Conservation (phyloP, 768 basidiomycete genomes). For the Russula griseocarnosa region DNA sequence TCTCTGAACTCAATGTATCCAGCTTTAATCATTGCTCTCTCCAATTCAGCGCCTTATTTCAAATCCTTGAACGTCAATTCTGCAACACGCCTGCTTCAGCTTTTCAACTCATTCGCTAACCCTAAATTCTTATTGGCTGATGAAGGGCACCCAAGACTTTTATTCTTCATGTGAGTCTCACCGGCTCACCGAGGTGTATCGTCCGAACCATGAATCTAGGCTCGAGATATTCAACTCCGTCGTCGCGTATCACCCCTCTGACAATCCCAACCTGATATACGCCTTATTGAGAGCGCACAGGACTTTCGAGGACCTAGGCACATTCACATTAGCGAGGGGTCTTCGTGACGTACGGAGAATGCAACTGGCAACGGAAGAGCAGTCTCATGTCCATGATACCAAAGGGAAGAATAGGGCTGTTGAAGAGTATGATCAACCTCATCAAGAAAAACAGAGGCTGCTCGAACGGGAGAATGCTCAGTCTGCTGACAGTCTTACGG, state of each 20-base stretch:
- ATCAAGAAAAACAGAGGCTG: slow-evolving; percentile 65
- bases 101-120: slow-evolving; percentile 88
- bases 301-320: slow-evolving; percentile 84
- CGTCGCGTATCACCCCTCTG: slow-evolving; percentile 68
- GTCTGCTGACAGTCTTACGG: slow-evolving; percentile 24
- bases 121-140: slow-evolving; percentile 87
- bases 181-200: not conserved
- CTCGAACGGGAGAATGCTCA: slow-evolving; percentile 48
- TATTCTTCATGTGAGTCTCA: slow-evolving; percentile 77
- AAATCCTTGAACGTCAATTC: slow-evolving; percentile 76
- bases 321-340: slow-evolving; percentile 83
- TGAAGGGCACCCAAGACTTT: slow-evolving; percentile 88
- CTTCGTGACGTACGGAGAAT: slow-evolving; percentile 78
- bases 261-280: slow-evolving; percentile 87
- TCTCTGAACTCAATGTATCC: slow-evolving; percentile 81
- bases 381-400: slow-evolving; percentile 38
- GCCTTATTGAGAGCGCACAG: slow-evolving; percentile 80
- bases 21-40: slow-evolving; percentile 83
- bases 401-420: slow-evolving; percentile 44
- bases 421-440: slow-evolving; percentile 40
- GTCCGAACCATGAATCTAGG: slow-evolving; percentile 39
- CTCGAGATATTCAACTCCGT: slow-evolving; percentile 90
- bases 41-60: slow-evolving; percentile 85
- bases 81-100: slow-evolving; percentile 78
- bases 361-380: slow-evolving; percentile 70